Conservation (phyloP, 345 rosid species). For the Excoecaria cochinchinensis region DNA sequence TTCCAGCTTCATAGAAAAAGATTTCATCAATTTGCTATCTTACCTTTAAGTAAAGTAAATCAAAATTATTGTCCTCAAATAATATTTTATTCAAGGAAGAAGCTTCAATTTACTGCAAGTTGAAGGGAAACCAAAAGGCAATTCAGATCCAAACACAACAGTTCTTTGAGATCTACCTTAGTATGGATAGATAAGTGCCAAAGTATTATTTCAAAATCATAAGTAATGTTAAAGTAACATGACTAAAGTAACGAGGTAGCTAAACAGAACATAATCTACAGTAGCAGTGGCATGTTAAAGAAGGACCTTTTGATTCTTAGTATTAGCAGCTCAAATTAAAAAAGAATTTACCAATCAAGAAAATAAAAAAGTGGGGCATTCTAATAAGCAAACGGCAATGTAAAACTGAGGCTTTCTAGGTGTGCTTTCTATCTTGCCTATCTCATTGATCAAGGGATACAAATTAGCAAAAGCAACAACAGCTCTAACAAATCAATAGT, state of each 20-base stretch:
- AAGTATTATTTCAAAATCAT: neutral
- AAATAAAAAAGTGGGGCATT: no score
- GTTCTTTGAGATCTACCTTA: neutral
- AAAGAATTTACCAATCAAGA: no score
- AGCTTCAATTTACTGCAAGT: neutral
- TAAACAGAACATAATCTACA: neutral
- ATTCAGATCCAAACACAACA: neutral
- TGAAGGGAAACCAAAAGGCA: neutral
- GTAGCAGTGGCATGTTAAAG: neutral
- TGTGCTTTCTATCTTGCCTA: no score
- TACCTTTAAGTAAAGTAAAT: neutral
- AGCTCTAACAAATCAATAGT: no score
- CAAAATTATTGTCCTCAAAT: neutral
- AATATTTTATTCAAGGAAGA: neutral
- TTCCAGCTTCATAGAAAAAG: slow-evolving; percentile 45
- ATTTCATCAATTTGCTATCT: slow-evolving; percentile 4
- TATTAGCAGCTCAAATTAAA: no score
- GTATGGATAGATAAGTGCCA: neutral
- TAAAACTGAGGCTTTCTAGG: no score
- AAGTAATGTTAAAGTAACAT: neutral
- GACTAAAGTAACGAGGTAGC: neutral
- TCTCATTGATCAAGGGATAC: no score
- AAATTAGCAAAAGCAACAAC: no score
- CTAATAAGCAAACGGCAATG: no score
- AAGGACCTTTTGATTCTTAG: neutral